phyloP scores from a whole-genome alignment of 495 filamentous ascomycete species.

The Hypoxylon lienhwacheense region DNA sequence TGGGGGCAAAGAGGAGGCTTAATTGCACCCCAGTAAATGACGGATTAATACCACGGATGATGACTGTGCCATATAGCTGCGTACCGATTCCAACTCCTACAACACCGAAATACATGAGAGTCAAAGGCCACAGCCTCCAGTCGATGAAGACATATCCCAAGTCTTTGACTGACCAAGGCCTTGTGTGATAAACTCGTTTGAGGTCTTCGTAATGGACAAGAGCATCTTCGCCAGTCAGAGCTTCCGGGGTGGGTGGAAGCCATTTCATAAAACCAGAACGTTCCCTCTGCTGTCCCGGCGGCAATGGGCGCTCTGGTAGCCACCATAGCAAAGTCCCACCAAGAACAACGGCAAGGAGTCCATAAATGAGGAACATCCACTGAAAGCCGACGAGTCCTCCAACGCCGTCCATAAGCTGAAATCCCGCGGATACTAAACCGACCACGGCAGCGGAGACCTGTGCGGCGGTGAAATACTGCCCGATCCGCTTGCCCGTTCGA shows the following conservation, averaged over 20 bases:
- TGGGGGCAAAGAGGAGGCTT: constrained; percentile 82
- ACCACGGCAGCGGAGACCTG: constrained; percentile 90
- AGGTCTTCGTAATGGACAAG: constrained; percentile 82
- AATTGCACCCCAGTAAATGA: constrained; percentile 71
- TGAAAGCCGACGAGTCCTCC: constrained; percentile 80
- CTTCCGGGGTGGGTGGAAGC: constrained; percentile 67
- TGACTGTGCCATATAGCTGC: constrained; percentile 82
- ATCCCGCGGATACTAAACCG: constrained; percentile 85
- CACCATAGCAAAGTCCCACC: constrained; percentile 81
- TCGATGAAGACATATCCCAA: constrained; percentile 70
- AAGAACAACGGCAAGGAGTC: constrained; percentile 68
- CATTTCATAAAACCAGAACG: constrained; percentile 55
- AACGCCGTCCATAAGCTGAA: constrained; percentile 83
- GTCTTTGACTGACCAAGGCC: constrained; percentile 69
- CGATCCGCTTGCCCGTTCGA: constrained; percentile 83
- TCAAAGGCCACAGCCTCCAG: constrained; percentile 83
- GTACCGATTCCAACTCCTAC: constrained; percentile 90
- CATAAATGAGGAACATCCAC: constrained; percentile 95
- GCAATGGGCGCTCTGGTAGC: constrained; percentile 79
- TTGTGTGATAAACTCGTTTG: constrained; percentile 72
- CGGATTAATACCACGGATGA: constrained; percentile 77
- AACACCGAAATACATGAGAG: constrained; percentile 92
- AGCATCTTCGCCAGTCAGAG: constrained; percentile 76
- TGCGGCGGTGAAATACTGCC: constrained; percentile 84
- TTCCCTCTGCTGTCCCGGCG: constrained; percentile 60